phyloP scores from a whole-genome alignment of 2,329 filamentous ascomycete genomes.

The Didymella keratinophila region DNA sequence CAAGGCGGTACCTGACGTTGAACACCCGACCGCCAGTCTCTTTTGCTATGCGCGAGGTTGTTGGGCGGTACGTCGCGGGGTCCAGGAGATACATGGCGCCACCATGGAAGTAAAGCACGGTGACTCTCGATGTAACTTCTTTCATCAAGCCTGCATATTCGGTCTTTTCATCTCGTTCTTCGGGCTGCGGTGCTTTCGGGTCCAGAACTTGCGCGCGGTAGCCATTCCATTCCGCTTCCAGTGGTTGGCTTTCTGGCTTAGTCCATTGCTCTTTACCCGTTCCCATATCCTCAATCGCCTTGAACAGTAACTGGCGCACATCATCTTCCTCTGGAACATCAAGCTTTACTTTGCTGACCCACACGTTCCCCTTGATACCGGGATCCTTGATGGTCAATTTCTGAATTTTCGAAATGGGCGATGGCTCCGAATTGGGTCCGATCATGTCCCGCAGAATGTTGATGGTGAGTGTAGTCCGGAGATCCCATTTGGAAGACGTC shows the following conservation, averaged over 20 bases:
- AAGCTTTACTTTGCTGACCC: conserved; percentile 76
- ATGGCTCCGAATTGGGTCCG: conserved; percentile 34
- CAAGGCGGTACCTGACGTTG: conserved; percentile 76
- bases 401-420: conserved; percentile 60
- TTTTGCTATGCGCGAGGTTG: conserved; percentile 69
- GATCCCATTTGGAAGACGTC: conserved; percentile 77
- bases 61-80: conserved; percentile 69
- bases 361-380: conserved; percentile 78
- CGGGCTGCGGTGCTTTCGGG: conserved; percentile 59
- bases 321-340: conserved; percentile 64
- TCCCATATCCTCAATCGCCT: conserved; percentile 65
- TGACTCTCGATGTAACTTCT: conserved; percentile 69
- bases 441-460: conserved; percentile 68
- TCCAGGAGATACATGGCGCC: conserved; percentile 78
- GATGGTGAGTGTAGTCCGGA: conserved; percentile 76
- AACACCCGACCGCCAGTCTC: conserved; percentile 72
- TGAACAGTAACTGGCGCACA: conserved; percentile 63
- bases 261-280: conserved; percentile 43
- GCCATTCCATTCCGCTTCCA: conserved; percentile 80
- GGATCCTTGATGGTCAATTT: conserved; percentile 67
- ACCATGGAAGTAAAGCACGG: conserved; percentile 77
- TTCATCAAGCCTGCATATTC: conserved; percentile 73
- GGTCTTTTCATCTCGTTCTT: conserved; percentile 64
- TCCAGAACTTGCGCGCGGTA: conserved; percentile 64
- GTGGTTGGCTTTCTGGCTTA: conserved; percentile 61